Conservation (phyloP, 2,329 filamentous ascomycete species). For the Peltaster fructicola region DNA sequence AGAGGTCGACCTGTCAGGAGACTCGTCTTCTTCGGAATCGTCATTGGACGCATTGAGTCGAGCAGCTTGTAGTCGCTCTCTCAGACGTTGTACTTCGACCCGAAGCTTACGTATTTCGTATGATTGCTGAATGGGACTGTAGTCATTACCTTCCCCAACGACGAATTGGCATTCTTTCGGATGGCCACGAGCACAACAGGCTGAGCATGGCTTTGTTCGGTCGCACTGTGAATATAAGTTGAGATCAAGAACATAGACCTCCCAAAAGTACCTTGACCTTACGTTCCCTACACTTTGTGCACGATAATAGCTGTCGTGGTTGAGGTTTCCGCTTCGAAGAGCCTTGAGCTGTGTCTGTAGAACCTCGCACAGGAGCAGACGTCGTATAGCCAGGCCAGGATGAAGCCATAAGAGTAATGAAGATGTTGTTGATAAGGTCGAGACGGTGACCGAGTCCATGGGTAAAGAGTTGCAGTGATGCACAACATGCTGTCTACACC, state of each 20-base stretch:
- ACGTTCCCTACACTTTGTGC: conserved; percentile 31
- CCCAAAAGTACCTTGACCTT: conserved; percentile 27
- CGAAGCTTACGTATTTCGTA: conserved; percentile 31
- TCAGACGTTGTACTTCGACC: conserved; percentile 27
- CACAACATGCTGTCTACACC: conserved; percentile 15
- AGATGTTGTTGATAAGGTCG: conserved; percentile 14
- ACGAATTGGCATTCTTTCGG: conserved; percentile 31
- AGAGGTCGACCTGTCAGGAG: conserved; percentile 11
- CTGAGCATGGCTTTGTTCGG: conserved; percentile 31
- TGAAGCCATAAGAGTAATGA: conserved; percentile 9
- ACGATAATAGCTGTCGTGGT: conserved; percentile 28
- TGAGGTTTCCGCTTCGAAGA: conserved; percentile 21
- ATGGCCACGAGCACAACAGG: conserved; percentile 30
- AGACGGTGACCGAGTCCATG: too few species aligned
- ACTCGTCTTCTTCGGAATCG: conserved; percentile 21
- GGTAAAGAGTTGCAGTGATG: too few species aligned
- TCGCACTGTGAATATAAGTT: conserved; percentile 22
- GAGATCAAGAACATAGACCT: conserved; percentile 2
- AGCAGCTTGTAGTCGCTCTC: conserved; percentile 22
- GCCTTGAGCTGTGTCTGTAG: conserved; percentile 7
- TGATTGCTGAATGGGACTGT: conserved; percentile 29
- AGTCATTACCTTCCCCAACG: conserved; percentile 28
- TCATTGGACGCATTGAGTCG: conserved; percentile 17
- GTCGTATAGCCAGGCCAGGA: conserved; percentile 14
- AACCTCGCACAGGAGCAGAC: conserved; percentile 8